Percentiles rank a stretch among this genome's conserved stretches.
These are phyloP conservation scores for Akanthomyces lecanii DNA, from an alignment of 2,329 filamentous ascomycete species.

Conservation along the genomic window DNA sequence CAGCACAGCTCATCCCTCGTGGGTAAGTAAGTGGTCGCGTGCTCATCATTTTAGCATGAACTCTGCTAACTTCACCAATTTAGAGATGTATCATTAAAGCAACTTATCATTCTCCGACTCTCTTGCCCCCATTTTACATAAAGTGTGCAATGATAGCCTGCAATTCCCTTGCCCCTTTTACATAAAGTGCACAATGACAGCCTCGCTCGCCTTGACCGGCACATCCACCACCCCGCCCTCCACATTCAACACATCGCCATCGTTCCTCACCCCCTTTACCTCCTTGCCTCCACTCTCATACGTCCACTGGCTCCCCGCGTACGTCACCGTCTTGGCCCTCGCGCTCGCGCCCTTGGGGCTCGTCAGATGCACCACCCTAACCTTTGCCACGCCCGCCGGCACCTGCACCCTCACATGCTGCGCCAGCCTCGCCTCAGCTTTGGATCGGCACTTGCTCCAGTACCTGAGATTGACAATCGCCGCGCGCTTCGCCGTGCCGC, in stretches of 20 bases:
- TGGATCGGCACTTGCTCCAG: constrained; percentile 29
- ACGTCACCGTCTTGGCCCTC: constrained; percentile 31
- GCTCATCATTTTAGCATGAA: too few species aligned
- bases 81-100: too few species aligned
- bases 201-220: constrained; percentile 13
- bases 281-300: constrained; percentile 31
- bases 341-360: constrained; percentile 33
- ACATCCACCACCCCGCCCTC: constrained; percentile 21
- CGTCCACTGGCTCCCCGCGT: constrained; percentile 36
- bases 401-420: neutral
- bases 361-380: constrained; percentile 29
- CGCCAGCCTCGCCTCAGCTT: neutral
- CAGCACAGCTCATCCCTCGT: neutral
- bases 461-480: constrained; percentile 33
- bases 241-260: constrained; percentile 27
- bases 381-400: constrained; percentile 16
- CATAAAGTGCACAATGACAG: constrained; percentile 11
- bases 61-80: too few species aligned
- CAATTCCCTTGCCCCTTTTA: too few species aligned
- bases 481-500: constrained; percentile 25
- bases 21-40: neutral
- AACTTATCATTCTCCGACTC: too few species aligned
- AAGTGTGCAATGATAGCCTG: too few species aligned
- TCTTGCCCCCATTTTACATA: too few species aligned
- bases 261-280: constrained; percentile 29